Percentiles rank a stretch among this genome's conserved stretches.
Conservation (phyloP, 306 rosid genomes). For the Astragalus membranaceus region DNA sequence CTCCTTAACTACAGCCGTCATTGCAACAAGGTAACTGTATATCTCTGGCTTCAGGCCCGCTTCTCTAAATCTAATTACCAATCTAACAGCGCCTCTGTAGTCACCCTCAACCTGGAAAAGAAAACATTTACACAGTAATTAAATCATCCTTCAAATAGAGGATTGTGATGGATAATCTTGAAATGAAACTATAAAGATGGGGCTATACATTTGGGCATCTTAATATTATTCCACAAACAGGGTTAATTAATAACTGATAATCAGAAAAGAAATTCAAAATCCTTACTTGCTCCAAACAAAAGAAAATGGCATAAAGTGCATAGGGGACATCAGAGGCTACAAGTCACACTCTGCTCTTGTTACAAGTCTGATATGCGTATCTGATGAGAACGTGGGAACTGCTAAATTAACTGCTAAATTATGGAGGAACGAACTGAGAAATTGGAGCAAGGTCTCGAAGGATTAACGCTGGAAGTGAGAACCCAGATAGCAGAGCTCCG, state of each 20-base stretch:
- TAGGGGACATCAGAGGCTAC: too few species aligned
- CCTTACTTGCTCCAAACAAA: background rate
- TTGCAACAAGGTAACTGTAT: constrained; percentile 83
- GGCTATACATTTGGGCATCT: background rate
- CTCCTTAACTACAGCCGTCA: constrained; percentile 95
- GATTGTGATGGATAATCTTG: background rate
- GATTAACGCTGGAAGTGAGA: too few species aligned
- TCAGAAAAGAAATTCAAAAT: background rate
- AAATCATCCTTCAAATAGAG: background rate
- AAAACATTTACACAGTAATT: constrained; percentile 13
- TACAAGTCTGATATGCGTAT: background rate
- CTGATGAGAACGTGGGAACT: too few species aligned
- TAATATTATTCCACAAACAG: background rate
- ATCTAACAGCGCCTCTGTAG: constrained; percentile 60
- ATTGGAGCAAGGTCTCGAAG: too few species aligned
- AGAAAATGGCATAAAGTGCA: background rate
- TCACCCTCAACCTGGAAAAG: constrained; percentile 66
- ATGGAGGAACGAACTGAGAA: too few species aligned
- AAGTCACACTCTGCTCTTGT: background rate
- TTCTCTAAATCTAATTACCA: constrained; percentile 70
- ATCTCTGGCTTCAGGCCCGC: constrained; percentile 89
- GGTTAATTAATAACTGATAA: background rate
- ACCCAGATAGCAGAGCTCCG: too few species aligned
- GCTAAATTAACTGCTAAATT: too few species aligned
- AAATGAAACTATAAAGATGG: background rate